These are phyloP conservation scores for Paspalum vaginatum DNA, from an alignment of 176 grass and related monocot species.

Conservation along the genomic window DNA sequence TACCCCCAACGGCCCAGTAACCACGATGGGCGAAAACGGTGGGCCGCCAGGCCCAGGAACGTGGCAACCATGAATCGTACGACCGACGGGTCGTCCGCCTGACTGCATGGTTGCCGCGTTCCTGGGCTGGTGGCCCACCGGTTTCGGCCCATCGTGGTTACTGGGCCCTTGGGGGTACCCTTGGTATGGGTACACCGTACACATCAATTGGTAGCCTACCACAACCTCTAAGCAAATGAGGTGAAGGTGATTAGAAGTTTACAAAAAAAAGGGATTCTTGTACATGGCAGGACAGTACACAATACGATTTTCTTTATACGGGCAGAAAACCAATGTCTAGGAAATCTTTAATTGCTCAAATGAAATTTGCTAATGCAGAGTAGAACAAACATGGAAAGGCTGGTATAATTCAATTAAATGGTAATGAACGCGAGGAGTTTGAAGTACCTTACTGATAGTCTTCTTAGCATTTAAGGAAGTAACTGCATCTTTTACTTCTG, in stretches of 20 bases:
- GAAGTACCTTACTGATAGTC: slow-evolving; percentile 61
- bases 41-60: too few species aligned
- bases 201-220: too few species aligned
- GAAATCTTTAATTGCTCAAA: not conserved
- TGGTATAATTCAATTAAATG: not conserved
- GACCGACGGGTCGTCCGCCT: too few species aligned
- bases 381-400: not conserved
- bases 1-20: too few species aligned
- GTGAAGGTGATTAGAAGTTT: not conserved
- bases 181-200: too few species aligned
- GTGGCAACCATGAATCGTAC: too few species aligned
- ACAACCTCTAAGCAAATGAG: not conserved
- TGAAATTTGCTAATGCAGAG: not conserved
- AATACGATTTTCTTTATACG: not conserved
- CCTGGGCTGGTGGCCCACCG: too few species aligned
- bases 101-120: too few species aligned
- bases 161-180: too few species aligned
- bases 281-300: not conserved
- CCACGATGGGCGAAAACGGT: too few species aligned
- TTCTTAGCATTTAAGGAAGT: slow-evolving; percentile 53
- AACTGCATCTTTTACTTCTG: slow-evolving; percentile 70
- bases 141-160: too few species aligned
- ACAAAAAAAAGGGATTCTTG: too few species aligned
- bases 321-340: not conserved
- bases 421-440: not conserved